phyloP scores from a whole-genome alignment of 2,329 filamentous ascomycete genomes.

The Coniochaeta sp. region DNA sequence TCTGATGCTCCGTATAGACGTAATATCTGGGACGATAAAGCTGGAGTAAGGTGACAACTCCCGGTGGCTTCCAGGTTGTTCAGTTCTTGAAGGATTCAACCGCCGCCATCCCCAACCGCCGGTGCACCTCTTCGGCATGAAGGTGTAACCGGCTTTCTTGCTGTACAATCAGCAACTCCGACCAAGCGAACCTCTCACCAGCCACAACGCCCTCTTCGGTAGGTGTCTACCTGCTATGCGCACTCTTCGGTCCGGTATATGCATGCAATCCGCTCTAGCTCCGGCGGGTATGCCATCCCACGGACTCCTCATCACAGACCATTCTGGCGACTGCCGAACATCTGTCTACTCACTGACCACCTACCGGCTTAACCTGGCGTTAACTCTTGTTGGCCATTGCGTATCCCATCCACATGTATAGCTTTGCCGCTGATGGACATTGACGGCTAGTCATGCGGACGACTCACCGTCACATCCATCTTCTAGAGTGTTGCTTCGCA shows the following conservation, averaged over 20 bases:
- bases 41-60: too few relatives aligned
- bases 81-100: not conserved
- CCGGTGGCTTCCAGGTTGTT: too few relatives aligned
- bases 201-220: not conserved
- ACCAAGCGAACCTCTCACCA: not conserved
- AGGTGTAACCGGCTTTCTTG: not conserved
- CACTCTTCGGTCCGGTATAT: constrained; percentile 13
- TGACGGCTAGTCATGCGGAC: not conserved
- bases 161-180: not conserved
- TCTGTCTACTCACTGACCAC: not conserved
- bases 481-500: not conserved
- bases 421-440: not conserved
- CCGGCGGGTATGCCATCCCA: constrained; percentile 19
- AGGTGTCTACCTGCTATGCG: too few relatives aligned
- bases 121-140: not conserved
- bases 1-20: too few relatives aligned
- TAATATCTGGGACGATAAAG: too few relatives aligned
- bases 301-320: not conserved
- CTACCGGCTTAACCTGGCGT: not conserved
- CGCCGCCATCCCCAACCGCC: not conserved
- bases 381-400: not conserved
- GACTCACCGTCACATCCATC: not conserved
- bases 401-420: not conserved
- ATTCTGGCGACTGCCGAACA: not conserved
- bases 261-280: constrained; percentile 16